Evolutionary conservation across 305 asterid species (phyloP).

Genomic region (Galium porrigens): DNA sequence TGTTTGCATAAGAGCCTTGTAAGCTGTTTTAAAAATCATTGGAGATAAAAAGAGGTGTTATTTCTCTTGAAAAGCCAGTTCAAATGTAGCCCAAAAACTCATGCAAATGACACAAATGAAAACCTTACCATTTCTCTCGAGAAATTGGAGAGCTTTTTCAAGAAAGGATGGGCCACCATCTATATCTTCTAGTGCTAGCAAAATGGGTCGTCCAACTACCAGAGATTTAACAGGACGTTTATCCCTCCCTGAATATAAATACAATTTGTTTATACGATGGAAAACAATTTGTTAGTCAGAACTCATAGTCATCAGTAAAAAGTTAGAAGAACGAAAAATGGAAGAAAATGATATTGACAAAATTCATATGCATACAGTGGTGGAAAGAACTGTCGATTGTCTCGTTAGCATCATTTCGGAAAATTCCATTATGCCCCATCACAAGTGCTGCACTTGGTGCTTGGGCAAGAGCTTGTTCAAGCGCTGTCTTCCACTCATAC

Average conservation of each 20-base stretch:
- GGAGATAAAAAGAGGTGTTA: neutral
- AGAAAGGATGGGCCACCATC: conserved; percentile 98
- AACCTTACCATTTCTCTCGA: conserved; percentile 71
- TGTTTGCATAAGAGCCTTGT: too few species aligned
- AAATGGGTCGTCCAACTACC: conserved; percentile 95
- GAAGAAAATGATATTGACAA: conserved; percentile 4
- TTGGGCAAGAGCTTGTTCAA: conserved; percentile 88
- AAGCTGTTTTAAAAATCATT: neutral
- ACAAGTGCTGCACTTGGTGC: conserved; percentile 98
- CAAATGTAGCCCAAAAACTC: neutral
- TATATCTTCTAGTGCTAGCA: conserved; percentile 93
- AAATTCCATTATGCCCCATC: conserved; percentile 91
- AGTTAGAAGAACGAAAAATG: neutral
- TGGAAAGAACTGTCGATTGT: conserved; percentile 66
- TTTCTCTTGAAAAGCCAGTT: neutral
- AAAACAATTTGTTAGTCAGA: neutral
- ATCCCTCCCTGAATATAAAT: conserved; percentile 65
- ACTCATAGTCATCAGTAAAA: neutral
- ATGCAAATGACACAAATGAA: conserved; percentile 11
- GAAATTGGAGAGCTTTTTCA: conserved; percentile 93
- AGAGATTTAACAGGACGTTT: conserved; percentile 75
- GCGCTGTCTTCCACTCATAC: conserved; percentile 94
- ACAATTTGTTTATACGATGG: conserved; percentile 6
- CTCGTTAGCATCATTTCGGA: conserved; percentile 67
- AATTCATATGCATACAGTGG: conserved; percentile 48